phyloP scores from a whole-genome alignment of 2,329 filamentous ascomycete genomes.

The Didymella glomerata region DNA sequence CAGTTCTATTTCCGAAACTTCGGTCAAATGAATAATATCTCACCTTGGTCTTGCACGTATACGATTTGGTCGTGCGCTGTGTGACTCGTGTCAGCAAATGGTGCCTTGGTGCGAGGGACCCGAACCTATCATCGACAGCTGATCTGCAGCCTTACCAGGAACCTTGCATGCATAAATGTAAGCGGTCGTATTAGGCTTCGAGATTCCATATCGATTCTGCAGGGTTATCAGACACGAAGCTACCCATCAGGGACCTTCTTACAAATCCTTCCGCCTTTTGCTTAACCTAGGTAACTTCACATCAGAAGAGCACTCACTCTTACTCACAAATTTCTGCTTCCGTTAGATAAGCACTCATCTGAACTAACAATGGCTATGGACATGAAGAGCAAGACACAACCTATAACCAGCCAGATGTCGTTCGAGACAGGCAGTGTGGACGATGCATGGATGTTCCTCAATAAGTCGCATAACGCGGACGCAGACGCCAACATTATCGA shows the following conservation, averaged over 20 bases:
- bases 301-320: no score
- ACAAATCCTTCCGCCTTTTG: neutral
- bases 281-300: neutral
- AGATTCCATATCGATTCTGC: neutral
- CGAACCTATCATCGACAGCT: conserved; percentile 5
- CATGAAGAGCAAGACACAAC: neutral
- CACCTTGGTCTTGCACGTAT: neutral
- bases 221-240: neutral
- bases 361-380: neutral
- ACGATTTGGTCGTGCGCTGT: conserved; percentile 7
- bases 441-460: conserved; percentile 24
- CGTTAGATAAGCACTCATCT: neutral
- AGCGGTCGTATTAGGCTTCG: neutral
- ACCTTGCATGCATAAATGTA: neutral
- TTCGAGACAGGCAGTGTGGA: conserved; percentile 5
- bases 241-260: neutral
- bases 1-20: neutral
- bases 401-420: neutral
- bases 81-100: conserved; percentile 18
- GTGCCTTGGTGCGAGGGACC: conserved; percentile 3
- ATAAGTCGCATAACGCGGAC: neutral
- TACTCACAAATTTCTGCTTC: neutral
- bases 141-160: neutral
- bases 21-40: neutral
- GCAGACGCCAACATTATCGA: neutral